A percentile compares a stretch with the other conserved stretches of the same genome.
Conservation (phyloP, 1,284 basidiomycete species). For the Malassezia slooffiae region DNA sequence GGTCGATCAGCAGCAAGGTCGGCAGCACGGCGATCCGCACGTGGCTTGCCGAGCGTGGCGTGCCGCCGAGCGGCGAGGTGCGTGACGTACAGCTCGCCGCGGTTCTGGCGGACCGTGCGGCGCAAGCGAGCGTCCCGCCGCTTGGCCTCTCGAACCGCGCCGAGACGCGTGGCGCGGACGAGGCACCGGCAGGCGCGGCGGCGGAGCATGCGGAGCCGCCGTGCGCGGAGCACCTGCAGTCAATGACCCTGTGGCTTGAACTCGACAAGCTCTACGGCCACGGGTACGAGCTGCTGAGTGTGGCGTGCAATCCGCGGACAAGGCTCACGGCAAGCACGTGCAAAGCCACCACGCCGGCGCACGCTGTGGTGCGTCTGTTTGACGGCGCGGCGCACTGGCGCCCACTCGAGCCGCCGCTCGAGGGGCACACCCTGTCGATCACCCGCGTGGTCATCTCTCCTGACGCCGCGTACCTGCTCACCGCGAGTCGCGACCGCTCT, state of each 20-base stretch:
- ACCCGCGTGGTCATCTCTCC: constrained; percentile 80
- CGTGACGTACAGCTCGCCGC: constrained; percentile 6
- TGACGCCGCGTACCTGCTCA: constrained; percentile 65
- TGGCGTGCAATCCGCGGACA: constrained; percentile 17
- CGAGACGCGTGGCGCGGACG: constrained; percentile 12
- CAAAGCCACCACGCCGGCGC: constrained; percentile 71
- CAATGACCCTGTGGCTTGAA: constrained; percentile 88
- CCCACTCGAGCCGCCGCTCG: constrained; percentile 55
- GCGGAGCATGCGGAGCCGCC: constrained; percentile 45
- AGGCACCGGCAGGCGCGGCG: constrained; percentile 2
- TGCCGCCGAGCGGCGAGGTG: constrained; percentile 6
- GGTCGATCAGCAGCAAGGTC: constrained; percentile 36
- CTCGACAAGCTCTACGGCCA: constrained; percentile 94
- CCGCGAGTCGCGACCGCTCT: constrained; percentile 78
- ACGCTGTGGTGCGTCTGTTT: constrained; percentile 78
- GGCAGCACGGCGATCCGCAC: constrained; percentile 41
- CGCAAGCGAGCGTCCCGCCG: constrained; percentile 36
- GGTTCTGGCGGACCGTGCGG: constrained; percentile 13
- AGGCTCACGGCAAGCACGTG: constrained; percentile 79
- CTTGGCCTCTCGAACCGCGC: constrained; percentile 42
- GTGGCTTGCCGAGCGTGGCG: constrained; percentile 20
- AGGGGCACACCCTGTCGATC: constrained; percentile 78
- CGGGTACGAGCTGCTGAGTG: constrained; percentile 70
- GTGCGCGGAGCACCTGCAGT: constrained; percentile 57
- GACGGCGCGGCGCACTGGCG: constrained; percentile 57